Evolutionary conservation across 164 flowering plant species (phyloP), one percentile per base, ranked within the genome.

Genomic region (Kingdonia uniflora): DNA sequence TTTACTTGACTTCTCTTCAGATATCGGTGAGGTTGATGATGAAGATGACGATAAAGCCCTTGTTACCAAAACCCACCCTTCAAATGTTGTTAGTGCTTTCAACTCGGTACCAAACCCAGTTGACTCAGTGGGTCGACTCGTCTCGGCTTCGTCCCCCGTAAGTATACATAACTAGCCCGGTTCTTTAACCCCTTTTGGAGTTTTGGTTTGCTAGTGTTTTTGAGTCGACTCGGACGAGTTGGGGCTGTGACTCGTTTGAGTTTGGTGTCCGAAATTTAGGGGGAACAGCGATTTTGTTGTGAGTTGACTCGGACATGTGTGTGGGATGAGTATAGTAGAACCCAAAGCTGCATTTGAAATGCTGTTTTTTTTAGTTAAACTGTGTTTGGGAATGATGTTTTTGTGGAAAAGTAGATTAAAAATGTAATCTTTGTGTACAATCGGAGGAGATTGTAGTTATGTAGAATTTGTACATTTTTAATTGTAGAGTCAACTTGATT

Each of bases 1-100:
- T 53, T 62, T 79, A 1, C 60, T 79, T 19, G 69, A 76, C 57
- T 78, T 78, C 68, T 54, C 69, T 11, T 66, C 70, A 3, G 79
- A 78, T 62, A 33, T 72, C 44, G 72, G 54, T 11, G 80, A 69
- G 33, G 71, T 54, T 42, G 73, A 71, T 24, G 57, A 45, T 14
- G 60, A 59, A 1, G 50, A 49, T 19, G 7, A 48, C 16, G 52
- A 43, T 21, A 46, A 39, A 16, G 29, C 54, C 43, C 47, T 20
- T 46, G 16, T 11, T 20, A 49, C 52, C 54, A 11, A 25, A 56
- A 47, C 51, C 53, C 50, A 33, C 24, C 40, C 26, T n/a, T n/a
- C n/a, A n/a, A n/a, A n/a, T n/a, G n/a, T n/a, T n/a, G n/a, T 29
- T 29, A 4, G 8, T 29, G 35, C 4, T 4, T 5, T 38, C 39